Percentiles rank a stretch among this genome's conserved stretches.
phyloP scores from a whole-genome alignment of 1,284 basidiomycete genomes.

The Ceratobasidium sp. region DNA sequence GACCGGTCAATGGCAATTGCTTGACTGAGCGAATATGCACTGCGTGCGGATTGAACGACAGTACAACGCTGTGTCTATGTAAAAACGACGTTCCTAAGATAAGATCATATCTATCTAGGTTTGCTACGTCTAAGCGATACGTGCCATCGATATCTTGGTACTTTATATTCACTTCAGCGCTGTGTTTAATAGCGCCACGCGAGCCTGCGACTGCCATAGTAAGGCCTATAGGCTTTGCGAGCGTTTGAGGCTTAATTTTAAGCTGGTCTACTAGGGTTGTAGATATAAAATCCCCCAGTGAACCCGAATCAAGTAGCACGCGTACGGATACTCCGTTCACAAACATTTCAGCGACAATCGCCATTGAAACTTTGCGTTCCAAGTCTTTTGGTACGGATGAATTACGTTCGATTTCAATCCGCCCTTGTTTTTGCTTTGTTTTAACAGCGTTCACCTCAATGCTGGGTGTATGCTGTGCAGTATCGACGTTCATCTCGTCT shows the following conservation, averaged over 20 bases:
- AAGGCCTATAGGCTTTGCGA: constrained; percentile 24
- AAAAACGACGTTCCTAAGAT: constrained; percentile 53
- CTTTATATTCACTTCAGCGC: not conserved
- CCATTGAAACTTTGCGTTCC: constrained; percentile 50
- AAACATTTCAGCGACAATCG: constrained; percentile 50
- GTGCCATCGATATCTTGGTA: constrained; percentile 16
- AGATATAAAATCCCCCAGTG: constrained; percentile 55
- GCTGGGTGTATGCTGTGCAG: no score
- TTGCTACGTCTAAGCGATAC: constrained; percentile 13
- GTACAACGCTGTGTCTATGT: constrained; percentile 48
- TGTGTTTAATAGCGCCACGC: not conserved
- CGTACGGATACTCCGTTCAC: constrained; percentile 50
- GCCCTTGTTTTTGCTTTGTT: not conserved
- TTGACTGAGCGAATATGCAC: constrained; percentile 46
- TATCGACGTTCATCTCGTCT: not conserved
- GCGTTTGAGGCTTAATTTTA: constrained; percentile 46
- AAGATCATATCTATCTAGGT: constrained; percentile 50
- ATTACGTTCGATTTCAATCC: not conserved
- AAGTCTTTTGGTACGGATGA: constrained; percentile 3
- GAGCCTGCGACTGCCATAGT: constrained; percentile 16
- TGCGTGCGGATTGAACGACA: constrained; percentile 48
- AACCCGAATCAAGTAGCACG: constrained; percentile 54
- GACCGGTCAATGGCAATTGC: constrained; percentile 47
- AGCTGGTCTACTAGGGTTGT: constrained; percentile 53
- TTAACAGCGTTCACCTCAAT: not conserved